phyloP scores from a whole-genome alignment of 306 rosid species.

The Dalbergia cultrata region DNA sequence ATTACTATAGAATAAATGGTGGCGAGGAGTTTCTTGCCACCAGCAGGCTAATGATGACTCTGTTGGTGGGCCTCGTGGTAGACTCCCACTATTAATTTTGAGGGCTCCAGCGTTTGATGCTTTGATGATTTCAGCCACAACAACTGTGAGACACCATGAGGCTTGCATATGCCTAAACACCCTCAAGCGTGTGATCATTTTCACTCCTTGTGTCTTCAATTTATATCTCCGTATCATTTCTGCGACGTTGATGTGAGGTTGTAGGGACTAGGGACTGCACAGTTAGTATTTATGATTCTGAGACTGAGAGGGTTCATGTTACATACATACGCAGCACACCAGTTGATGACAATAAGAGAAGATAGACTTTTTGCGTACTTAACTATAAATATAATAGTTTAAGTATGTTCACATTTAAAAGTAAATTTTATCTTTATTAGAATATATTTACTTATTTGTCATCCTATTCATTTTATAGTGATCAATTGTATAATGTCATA shows the following conservation, averaged over 20 bases:
- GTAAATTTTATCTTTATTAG: too few species aligned
- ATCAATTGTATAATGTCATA: too few species aligned
- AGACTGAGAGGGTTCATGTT: background rate
- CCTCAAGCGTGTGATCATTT: conserved; percentile 26
- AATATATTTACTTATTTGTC: too few species aligned
- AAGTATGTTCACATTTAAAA: too few species aligned
- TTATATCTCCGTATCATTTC: background rate
- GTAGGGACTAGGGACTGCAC: conserved; percentile 30
- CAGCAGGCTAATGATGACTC: conserved; percentile 46
- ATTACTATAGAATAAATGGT: background rate
- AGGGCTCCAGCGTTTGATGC: conserved; percentile 44
- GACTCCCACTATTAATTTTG: conserved; percentile 39
- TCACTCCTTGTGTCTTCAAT: conserved; percentile 38
- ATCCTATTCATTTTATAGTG: too few species aligned
- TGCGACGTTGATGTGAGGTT: conserved; percentile 22
- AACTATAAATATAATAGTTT: too few species aligned
- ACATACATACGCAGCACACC: background rate
- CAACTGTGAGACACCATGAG: conserved; percentile 28
- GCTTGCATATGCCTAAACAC: too few species aligned
- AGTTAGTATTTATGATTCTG: conserved; percentile 10
- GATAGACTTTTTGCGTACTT: too few species aligned
- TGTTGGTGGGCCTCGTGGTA: conserved; percentile 30
- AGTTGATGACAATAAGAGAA: too few species aligned
- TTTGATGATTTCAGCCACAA: conserved; percentile 49
- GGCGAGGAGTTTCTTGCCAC: conserved; percentile 41